Percentiles rank a stretch among this genome's conserved stretches.
These are phyloP conservation scores for Tetradesmus obliquus DNA, from an alignment of 139 green algal species.

Conservation along the genomic window DNA sequence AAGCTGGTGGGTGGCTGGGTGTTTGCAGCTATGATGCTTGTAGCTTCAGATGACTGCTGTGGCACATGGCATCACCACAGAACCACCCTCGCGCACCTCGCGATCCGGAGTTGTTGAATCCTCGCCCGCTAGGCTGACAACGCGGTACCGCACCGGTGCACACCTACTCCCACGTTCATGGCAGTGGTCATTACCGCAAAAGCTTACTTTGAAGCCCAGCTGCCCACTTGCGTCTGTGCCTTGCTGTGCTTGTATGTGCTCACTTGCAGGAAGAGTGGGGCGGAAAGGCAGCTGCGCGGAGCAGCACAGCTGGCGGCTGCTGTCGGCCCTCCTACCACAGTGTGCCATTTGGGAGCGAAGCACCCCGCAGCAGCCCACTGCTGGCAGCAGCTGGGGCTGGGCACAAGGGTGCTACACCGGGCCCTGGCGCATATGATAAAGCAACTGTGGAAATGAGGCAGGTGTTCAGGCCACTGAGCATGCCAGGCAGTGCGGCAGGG, in stretches of 20 bases:
- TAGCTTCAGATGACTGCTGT: neutral
- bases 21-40: neutral
- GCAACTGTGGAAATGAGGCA: conserved; percentile 28
- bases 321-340: neutral
- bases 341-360: conserved; percentile 14
- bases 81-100: too few relatives aligned
- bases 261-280: conserved; percentile 13
- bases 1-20: conserved; percentile 5
- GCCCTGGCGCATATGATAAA: conserved; percentile 12
- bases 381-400: neutral
- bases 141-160: too few relatives aligned
- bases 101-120: too few relatives aligned
- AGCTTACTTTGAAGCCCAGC: too few relatives aligned
- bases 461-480: conserved; percentile 10
- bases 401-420: neutral
- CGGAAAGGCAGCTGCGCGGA: neutral
- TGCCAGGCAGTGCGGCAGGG: conserved; percentile 1
- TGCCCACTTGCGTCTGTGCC: too few relatives aligned
- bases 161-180: too few relatives aligned
- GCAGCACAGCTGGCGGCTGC: neutral
- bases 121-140: too few relatives aligned
- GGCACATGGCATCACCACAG: too few relatives aligned
- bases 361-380: conserved; percentile 18
- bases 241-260: neutral
- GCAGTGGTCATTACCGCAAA: too few relatives aligned